Conservation (phyloP, 306 rosid genomes). For the Pyrus communis region DNA sequence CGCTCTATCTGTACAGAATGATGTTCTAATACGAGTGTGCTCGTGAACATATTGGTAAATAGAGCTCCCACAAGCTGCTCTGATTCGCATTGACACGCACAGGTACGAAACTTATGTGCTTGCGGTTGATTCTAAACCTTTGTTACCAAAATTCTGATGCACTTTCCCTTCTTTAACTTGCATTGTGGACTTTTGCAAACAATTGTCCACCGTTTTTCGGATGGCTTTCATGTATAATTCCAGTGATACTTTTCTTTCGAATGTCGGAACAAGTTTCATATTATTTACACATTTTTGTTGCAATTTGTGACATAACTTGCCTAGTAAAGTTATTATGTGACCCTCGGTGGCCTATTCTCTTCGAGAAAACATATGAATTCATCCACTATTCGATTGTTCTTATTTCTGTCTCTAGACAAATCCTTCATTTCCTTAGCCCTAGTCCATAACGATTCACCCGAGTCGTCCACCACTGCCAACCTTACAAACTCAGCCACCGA, state of each 20-base stretch:
- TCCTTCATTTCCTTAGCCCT: slow-evolving; percentile 17
- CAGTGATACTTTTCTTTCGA: too few species aligned
- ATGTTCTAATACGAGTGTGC: neutral
- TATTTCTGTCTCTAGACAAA: slow-evolving; percentile 20
- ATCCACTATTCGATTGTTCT: neutral
- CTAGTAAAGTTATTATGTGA: neutral
- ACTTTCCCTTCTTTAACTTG: too few species aligned
- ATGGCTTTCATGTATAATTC: too few species aligned
- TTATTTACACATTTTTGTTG: too few species aligned
- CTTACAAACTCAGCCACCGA: slow-evolving; percentile 28
- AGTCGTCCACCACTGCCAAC: slow-evolving; percentile 31
- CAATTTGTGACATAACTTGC: too few species aligned
- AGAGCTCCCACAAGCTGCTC: neutral
- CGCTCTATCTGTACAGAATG: neutral
- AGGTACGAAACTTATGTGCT: neutral
- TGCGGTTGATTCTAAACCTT: too few species aligned
- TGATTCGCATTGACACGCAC: neutral
- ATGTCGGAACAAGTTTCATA: too few species aligned
- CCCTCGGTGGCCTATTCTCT: neutral
- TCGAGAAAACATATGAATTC: slow-evolving; percentile 15
- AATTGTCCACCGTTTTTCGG: too few species aligned
- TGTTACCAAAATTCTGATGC: too few species aligned
- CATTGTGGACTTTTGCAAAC: too few species aligned
- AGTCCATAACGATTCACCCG: slow-evolving; percentile 13
- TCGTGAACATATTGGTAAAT: neutral